Base-by-base conservation (phyloP, 495 filamentous ascomycete genomes). In the Podospora australis region DNA sequence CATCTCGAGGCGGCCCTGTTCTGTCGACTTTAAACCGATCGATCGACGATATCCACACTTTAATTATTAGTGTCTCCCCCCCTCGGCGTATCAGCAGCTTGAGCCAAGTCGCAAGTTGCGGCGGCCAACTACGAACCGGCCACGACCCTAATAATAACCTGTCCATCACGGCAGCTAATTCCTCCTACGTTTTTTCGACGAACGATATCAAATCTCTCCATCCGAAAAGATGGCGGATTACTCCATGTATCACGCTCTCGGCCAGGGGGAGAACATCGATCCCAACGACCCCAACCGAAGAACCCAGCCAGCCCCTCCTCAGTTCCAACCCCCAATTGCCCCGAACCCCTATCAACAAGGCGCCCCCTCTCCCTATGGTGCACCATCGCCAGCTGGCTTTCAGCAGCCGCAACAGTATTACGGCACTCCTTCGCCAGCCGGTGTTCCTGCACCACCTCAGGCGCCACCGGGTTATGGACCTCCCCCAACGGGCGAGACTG, bases 241-340 rank as follows among this genome's bases (percentile, higher is more conserved):
- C 69, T 66, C 77, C 56, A 83, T 84, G 77, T 91, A 88, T 70
- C 82, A 90, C 62, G 70, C 83, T 64, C 74, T 84, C 49, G 86
- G 80, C 38, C 74, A 80, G 62, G 75, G 76, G 62, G 73, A 84
- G 44, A 60, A 64, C 28, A 51, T 74, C 59, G 82, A 84, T 59
- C 77, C 84, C 39, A 79, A 78, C 43, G 77, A 85, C 57, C 79
- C 76, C 43, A 79, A 78, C 49, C 71, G 68, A 29, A 70, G 67
- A 46, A 65, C 62, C 24, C 80, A 84, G 56, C 77, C 78, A n/a
- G 69, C 72, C 35, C 70, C 78, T 45, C 75, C 78, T 46, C 75
- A 70, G 66, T 81, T 72, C 68, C 74, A 68, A 63, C 80, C 69
- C 5, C 70, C 71, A 24, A 43, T 70, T 35, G 65, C 71, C 29